Conservation (phyloP, 2,329 filamentous ascomycete species). For the Leptographium radiaticola region DNA sequence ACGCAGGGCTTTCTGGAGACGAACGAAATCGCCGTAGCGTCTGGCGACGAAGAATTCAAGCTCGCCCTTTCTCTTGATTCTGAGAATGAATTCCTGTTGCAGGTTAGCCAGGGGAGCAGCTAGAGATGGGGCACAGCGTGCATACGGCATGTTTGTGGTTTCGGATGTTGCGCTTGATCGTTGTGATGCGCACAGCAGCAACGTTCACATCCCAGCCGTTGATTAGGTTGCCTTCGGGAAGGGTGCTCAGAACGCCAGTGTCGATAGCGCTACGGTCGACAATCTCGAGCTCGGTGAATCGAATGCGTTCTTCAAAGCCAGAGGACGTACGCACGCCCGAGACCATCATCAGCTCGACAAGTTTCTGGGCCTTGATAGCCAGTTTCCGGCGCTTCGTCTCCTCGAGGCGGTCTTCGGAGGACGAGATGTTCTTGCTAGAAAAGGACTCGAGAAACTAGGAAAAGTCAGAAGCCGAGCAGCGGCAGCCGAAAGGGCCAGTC, state of each 20-base stretch:
- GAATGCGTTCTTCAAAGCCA: slow-evolving; percentile 92
- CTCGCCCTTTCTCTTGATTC: slow-evolving; percentile 66
- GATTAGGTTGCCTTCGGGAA: slow-evolving; percentile 82
- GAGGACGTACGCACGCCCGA: slow-evolving; percentile 91
- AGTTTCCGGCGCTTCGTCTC: slow-evolving; percentile 92
- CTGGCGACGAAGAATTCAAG: slow-evolving; percentile 69
- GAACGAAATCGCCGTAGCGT: slow-evolving; percentile 77
- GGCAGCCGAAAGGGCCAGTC: background rate
- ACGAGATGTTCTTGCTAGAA: slow-evolving; percentile 92
- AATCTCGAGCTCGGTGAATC: slow-evolving; percentile 93
- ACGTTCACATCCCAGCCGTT: slow-evolving; percentile 98
- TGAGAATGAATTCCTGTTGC: slow-evolving; percentile 69
- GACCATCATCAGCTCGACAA: slow-evolving; percentile 99
- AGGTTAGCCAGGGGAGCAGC: background rate
- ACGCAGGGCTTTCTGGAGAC: slow-evolving; percentile 65
- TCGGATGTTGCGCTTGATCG: slow-evolving; percentile 72
- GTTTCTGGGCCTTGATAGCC: slow-evolving; percentile 82
- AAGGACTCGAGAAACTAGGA: slow-evolving; percentile 87
- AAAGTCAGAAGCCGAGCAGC: background rate
- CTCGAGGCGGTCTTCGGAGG: slow-evolving; percentile 88
- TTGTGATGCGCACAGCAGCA: slow-evolving; percentile 69
- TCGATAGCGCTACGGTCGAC: slow-evolving; percentile 90
- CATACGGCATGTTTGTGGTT: slow-evolving; percentile 83
- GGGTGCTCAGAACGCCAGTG: slow-evolving; percentile 70
- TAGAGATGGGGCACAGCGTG: slow-evolving; percentile 6